Evolutionary conservation across 2,329 filamentous ascomycete genomes (phyloP), one percentile per base, ranked within the genome.

Genomic region (Pseudocercospora pini-densiflorae): DNA sequence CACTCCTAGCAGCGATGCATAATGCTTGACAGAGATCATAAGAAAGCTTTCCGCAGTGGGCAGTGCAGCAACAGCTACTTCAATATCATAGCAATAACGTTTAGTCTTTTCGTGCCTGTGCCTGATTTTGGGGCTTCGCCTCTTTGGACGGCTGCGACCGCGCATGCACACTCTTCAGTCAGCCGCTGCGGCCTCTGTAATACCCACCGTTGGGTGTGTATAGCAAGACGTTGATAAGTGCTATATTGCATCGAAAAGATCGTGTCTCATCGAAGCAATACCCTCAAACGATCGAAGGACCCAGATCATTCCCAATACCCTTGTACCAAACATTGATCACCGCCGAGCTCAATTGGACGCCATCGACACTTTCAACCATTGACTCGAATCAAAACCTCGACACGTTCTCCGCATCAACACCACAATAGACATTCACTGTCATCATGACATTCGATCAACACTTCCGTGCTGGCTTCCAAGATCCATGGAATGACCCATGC

Each of bases 41-140:
- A 54, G 47, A 36, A 55, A 19, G 29, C 47, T 21, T n/a, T 51
- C 47, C 40, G 47, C 21, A 62, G 61, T 63, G 51, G 40, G 40
- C 54, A 40, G 49, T 59, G 31, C 29, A 29, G 16, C 10, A 43
- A 16, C 27, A 59, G 33, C 36, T 36, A 59, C 27, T 29, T 19
- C 36, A 16, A 33, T 21, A 49, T 33, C 24, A 33, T 36, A 36
- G 60, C 53, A 51, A 31, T 59, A 45, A 45, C 57, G 10, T 63
- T 47, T 36, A 16, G 29, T 31, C 33, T 63, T 36, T 16, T 36
- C 27, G 33, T 19, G 23, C 31, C 5, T 49, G 61, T 59, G 40
- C 61, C 53, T 49, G 61, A 58, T 24, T 29, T 24, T 63, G 19
- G 14, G 12, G 24, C 61, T 47, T 31, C 51, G 36, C 33, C 51